Evolutionary conservation across 140 eudicot genomes (phyloP), one percentile per base, ranked within the genome.

Genomic region (Erigeron philadelphicus): DNA sequence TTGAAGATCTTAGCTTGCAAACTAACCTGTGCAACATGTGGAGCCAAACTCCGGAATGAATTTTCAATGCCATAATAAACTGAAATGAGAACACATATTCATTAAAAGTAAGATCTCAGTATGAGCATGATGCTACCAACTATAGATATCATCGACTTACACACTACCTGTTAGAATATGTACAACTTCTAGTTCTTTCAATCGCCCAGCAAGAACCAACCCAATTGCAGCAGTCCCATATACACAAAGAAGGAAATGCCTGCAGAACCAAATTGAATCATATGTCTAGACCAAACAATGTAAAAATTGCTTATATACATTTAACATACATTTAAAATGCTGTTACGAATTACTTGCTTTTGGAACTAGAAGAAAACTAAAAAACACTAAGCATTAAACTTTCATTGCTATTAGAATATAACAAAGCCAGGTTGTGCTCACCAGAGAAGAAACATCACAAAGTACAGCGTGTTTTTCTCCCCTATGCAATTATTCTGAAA

Each of bases 401-500:
- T 38, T 11, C n/a, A 8, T 21, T 15, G 10, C 11, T 58, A 23
- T 72, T 31, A 54, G 15, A 42, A 15, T 40, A 16, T 10, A 31
- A 9, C 31, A 73, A 9, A 25, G 48, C 13, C n/a, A 17, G 49
- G 21, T 62, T 76, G 38, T 54, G 78, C 96, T 88, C 75, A 92
- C 98, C 96, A 88, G 54, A 88, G 66, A 75, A 92, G 88, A 80
- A 92, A 92, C 72, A 85, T 85, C 78, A 92, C 81, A 66, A 92
- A 92, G 84, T 88, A 92, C 52, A 87, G 66, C 9, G 95, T 86
- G 80, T 92, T 92, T 78, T 83, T 88, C 84, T 92, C 98, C 68
- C 98, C 98, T 9, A 92, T 92, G 86, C 98, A 92, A 81, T 92
- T 92, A 86, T 92, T 92, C 98, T 92, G 90, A 82, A 81, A 70